Percentiles rank a stretch among this genome's conserved stretches.
These are phyloP conservation scores for Leishmania martiniquensis DNA, from an alignment of 208 protist species.

Conservation along the genomic window DNA sequence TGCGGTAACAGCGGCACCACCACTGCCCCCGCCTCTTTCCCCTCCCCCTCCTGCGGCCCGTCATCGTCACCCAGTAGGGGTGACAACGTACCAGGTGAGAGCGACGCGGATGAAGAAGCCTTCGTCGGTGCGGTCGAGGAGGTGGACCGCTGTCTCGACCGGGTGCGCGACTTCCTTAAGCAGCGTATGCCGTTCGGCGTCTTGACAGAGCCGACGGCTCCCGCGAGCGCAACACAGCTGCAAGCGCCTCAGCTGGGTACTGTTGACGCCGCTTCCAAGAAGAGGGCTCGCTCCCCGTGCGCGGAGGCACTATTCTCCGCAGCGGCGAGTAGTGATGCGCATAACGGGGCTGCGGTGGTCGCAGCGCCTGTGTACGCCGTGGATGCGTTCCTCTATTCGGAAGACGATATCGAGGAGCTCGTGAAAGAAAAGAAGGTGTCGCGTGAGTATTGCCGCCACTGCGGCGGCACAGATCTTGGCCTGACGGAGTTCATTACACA, in stretches of 20 bases:
- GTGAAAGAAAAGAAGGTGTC: conserved; percentile 40
- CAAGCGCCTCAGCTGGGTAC: not conserved
- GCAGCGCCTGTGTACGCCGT: conserved; percentile 57
- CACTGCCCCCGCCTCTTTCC: not conserved
- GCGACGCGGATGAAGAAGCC: conserved; percentile 31
- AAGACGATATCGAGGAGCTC: conserved; percentile 72
- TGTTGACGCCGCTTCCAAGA: not conserved
- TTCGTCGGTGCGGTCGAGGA: conserved; percentile 39
- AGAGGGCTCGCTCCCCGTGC: conserved; percentile 18
- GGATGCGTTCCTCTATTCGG: conserved; percentile 78
- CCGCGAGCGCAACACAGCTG: not conserved
- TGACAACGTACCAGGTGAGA: conserved; percentile 1
- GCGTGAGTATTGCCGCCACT: conserved; percentile 72
- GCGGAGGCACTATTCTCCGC: not conserved
- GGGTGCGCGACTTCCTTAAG: conserved; percentile 47
- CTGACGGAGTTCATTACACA: conserved; percentile 82
- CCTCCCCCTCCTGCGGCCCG: not conserved
- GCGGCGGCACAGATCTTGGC: conserved; percentile 61
- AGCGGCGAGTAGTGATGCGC: not conserved
- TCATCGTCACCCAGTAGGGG: not conserved
- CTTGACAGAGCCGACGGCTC: conserved; percentile 41
- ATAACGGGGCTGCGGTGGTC: not conserved
- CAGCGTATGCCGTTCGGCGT: conserved; percentile 50
- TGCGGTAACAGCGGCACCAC: not conserved
- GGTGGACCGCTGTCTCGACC: conserved; percentile 54